Percentiles rank a stretch among this genome's conserved stretches.
Conservation (phyloP, 495 filamentous ascomycete genomes). For the Hypoxylon crocopeplum region DNA sequence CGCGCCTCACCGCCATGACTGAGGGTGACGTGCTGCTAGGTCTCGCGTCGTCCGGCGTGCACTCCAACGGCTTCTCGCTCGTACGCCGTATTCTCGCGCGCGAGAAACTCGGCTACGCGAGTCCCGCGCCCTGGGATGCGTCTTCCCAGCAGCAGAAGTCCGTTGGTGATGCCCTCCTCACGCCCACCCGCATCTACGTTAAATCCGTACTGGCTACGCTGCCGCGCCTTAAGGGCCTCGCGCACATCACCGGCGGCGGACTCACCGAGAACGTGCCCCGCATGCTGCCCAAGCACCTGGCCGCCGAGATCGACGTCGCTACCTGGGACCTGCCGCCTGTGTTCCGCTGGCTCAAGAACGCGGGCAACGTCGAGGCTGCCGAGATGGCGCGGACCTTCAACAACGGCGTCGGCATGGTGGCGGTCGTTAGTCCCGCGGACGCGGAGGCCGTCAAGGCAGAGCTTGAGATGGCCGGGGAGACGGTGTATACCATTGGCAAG, state of each 20-base stretch:
- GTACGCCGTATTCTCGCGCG: conserved; percentile 84
- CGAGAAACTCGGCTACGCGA: conserved; percentile 70
- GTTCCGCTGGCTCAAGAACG: conserved; percentile 82
- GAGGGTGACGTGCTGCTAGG: conserved; percentile 84
- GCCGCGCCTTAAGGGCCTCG: conserved; percentile 78
- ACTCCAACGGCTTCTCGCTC: conserved; percentile 96
- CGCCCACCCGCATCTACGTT: conserved; percentile 84
- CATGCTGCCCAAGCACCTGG: conserved; percentile 79
- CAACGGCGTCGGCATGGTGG: conserved; percentile 89
- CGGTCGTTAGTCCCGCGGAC: conserved; percentile 70
- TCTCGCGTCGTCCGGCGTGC: conserved; percentile 80
- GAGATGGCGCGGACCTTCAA: conserved; percentile 97
- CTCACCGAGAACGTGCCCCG: conserved; percentile 91
- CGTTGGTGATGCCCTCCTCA: conserved; percentile 73
- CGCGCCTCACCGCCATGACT: conserved; percentile 75
- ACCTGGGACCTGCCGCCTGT: conserved; percentile 76
- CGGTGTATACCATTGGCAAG: conserved; percentile 75
- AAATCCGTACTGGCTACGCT: conserved; percentile 71
- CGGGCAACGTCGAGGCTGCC: conserved; percentile 70
- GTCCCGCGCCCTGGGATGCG: conserved; percentile 74
- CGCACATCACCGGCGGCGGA: conserved; percentile 96
- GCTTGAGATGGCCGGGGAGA: conserved; percentile 74
- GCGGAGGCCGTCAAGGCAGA: conserved; percentile 58
- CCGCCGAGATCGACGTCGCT: conserved; percentile 76
- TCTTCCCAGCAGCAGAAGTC: conserved; percentile 54